Conservation (phyloP, 2,329 filamentous ascomycete species). For the Sclerotinia nivalis region DNA sequence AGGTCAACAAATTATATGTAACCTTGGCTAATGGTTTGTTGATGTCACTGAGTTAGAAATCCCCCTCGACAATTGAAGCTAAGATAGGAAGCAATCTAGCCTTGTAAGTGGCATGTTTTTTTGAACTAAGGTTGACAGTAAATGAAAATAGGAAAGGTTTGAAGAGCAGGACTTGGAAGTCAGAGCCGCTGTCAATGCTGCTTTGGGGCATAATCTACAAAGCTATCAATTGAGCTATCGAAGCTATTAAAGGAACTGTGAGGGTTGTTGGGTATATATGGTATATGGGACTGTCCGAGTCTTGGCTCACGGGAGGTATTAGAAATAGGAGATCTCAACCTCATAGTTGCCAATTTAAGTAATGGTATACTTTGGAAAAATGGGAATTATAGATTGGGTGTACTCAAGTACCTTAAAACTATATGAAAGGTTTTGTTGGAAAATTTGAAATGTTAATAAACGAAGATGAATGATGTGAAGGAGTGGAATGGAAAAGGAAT, state of each 20-base stretch:
- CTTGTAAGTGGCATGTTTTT: not conserved
- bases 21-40: not conserved
- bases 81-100: not conserved
- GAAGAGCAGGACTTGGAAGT: not conserved
- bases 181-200: not conserved
- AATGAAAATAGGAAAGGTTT: not conserved
- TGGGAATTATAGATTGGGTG: not conserved
- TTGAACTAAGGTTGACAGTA: not conserved
- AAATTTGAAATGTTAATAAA: not conserved
- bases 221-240: not conserved
- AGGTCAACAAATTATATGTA: not conserved
- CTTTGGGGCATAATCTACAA: not conserved
- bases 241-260: not conserved
- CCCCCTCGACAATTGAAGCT: not conserved
- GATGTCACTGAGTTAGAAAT: not conserved
- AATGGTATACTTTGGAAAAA: not conserved
- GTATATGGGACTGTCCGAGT: not conserved
- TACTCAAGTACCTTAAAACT: no score
- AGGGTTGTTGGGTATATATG: not conserved
- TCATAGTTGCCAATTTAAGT: no score
- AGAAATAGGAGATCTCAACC: not conserved
- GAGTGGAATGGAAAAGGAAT: no score
- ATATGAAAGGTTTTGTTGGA: no score
- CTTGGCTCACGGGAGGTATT: not conserved
- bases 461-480: not conserved